phyloP scores from a whole-genome alignment of 225 moss, liverwort and hornwort species.

The Pseudisothecium myosuroides region DNA sequence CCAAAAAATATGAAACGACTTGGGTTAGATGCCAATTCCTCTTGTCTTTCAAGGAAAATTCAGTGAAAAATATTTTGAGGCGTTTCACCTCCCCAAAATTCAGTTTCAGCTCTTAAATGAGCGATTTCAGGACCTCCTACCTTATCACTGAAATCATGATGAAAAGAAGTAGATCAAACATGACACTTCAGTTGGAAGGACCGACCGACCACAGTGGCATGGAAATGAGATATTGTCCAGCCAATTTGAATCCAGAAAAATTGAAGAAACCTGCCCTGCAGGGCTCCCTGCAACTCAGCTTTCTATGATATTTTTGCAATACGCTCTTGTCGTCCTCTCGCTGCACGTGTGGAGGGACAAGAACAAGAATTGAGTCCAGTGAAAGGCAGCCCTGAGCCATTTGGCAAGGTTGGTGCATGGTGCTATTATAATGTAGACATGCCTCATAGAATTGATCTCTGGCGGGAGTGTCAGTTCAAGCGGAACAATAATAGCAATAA shows the following conservation, averaged over 20 bases:
- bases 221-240: too few relatives aligned
- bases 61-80: too few relatives aligned
- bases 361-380: background rate
- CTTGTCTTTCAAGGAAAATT: too few relatives aligned
- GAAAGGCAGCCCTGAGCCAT: background rate
- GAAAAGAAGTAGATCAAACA: background rate
- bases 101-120: too few relatives aligned
- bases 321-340: background rate
- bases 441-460: background rate
- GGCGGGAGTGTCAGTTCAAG: background rate
- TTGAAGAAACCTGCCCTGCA: background rate
- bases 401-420: background rate
- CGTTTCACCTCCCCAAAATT: too few relatives aligned
- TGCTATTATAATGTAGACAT: background rate
- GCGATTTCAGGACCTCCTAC: too few relatives aligned
- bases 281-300: background rate
- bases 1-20: too few relatives aligned
- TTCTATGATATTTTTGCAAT: background rate
- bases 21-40: too few relatives aligned
- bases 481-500: background rate
- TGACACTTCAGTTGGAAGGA: background rate
- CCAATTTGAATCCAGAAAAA: background rate
- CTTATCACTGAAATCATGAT: background rate
- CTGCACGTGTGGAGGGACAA: background rate
- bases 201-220: background rate